A percentile compares a stretch with the other conserved stretches of the same genome.
Conservation (phyloP, 257 asterid genomes). For the Striga asiatica region DNA sequence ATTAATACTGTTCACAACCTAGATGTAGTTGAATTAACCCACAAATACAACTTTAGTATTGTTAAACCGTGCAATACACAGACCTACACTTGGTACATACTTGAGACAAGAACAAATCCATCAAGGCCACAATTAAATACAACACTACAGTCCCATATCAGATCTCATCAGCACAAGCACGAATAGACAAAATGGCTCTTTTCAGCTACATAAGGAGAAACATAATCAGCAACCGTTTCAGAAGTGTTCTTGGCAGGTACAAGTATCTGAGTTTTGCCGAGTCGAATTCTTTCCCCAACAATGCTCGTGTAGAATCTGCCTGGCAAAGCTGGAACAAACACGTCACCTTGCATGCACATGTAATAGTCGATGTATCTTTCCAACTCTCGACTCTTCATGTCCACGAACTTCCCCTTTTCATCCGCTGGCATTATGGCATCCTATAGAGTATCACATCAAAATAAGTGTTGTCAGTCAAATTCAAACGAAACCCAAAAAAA, state of each 20-base stretch:
- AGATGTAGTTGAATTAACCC: too few relatives aligned
- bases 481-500: too few relatives aligned
- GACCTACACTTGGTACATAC: too few relatives aligned
- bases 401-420: slow-evolving; percentile 25
- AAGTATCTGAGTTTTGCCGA: slow-evolving; percentile 35
- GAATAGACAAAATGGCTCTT: slow-evolving; percentile 34
- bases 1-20: too few relatives aligned
- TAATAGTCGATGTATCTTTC: slow-evolving; percentile 33
- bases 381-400: slow-evolving; percentile 11
- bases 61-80: too few relatives aligned
- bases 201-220: slow-evolving; percentile 30
- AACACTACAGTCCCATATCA: too few relatives aligned
- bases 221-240: slow-evolving; percentile 13
- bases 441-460: slow-evolving; percentile 15
- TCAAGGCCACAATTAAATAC: too few relatives aligned
- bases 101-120: too few relatives aligned
- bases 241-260: slow-evolving; percentile 26
- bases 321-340: slow-evolving; percentile 27
- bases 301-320: slow-evolving; percentile 35
- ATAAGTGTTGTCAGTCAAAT: too few relatives aligned
- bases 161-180: slow-evolving; percentile 45
- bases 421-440: slow-evolving; percentile 39
- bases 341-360: slow-evolving; percentile 34
- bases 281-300: slow-evolving; percentile 38
- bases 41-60: too few relatives aligned